Percentiles rank a stretch among this genome's conserved stretches.
Evolutionary conservation across 768 basidiomycete species (phyloP).

Genomic region (Floccularia luteovirens): DNA sequence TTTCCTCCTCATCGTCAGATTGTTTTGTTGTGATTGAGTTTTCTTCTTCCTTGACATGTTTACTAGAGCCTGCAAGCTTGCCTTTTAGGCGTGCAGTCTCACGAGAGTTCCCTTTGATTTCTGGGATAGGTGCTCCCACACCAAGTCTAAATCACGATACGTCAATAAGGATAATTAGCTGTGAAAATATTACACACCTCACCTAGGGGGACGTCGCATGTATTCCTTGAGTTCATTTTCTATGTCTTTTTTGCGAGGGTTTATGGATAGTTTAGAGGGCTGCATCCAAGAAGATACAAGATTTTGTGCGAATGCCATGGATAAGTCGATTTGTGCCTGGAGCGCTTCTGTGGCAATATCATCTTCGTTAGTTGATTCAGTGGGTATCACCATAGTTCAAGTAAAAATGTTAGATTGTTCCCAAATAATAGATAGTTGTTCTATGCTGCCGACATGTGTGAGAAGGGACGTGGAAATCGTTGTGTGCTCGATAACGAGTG

Average conservation of each 20-base stretch:
- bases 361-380: slow-evolving; percentile 33
- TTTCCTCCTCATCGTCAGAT: slow-evolving; percentile 45
- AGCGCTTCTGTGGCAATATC: slow-evolving; percentile 59
- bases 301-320: slow-evolving; percentile 69
- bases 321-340: slow-evolving; percentile 78
- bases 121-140: slow-evolving; percentile 61
- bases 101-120: slow-evolving; percentile 31
- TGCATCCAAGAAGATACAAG: slow-evolving; percentile 76
- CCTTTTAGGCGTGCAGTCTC: slow-evolving; percentile 59
- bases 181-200: slow-evolving; percentile 10
- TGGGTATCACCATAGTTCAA: slow-evolving; percentile 11
- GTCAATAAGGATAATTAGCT: neutral
- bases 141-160: slow-evolving; percentile 45
- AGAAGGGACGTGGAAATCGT: too few species aligned
- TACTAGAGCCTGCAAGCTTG: slow-evolving; percentile 41
- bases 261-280: slow-evolving; percentile 33
- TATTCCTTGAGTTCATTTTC: slow-evolving; percentile 59
- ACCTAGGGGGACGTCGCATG: slow-evolving; percentile 69
- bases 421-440: slow-evolving; percentile 1
- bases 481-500: too few species aligned
- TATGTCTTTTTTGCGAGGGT: slow-evolving; percentile 24
- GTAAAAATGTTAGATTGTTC: neutral
- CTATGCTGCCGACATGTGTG: too few species aligned
- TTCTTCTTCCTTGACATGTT: slow-evolving; percentile 39
- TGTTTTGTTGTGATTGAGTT: slow-evolving; percentile 19